phyloP scores from a whole-genome alignment of 2,329 filamentous ascomycete species.

The Dryadomyces sulphureus region DNA sequence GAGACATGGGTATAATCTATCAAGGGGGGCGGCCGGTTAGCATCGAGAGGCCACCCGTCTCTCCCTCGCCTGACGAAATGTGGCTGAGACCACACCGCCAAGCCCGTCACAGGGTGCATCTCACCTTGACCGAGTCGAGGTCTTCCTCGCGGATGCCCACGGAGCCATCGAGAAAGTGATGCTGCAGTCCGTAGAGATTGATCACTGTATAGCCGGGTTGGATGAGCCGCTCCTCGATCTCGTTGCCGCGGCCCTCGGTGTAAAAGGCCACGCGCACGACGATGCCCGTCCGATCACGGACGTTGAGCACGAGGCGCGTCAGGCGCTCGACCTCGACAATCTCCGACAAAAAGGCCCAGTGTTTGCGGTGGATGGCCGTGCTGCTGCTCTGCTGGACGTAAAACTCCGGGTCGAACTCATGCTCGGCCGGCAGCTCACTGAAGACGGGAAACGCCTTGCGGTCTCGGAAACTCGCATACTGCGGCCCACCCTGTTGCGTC shows the following conservation, averaged over 20 bases:
- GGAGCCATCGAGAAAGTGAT: not conserved
- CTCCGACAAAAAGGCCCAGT: constrained; percentile 2
- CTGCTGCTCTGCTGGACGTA: not conserved
- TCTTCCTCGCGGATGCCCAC: not conserved
- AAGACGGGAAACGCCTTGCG: not conserved
- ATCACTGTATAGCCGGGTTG: not conserved
- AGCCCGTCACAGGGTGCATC: not conserved
- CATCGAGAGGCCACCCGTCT: not conserved
- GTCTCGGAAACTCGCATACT: not conserved
- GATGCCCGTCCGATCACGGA: not conserved
- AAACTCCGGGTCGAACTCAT: not conserved
- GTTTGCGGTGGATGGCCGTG: not conserved
- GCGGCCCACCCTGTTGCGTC: not conserved
- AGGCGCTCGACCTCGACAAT: not conserved
- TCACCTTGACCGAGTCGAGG: not conserved
- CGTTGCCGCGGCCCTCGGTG: not conserved
- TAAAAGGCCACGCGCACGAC: not conserved
- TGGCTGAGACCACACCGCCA: no score
- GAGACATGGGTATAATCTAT: constrained; percentile 2
- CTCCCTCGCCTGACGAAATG: not conserved
- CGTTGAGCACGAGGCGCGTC: not conserved
- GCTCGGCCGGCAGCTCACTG: not conserved
- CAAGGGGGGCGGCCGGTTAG: no score
- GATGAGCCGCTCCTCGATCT: not conserved
- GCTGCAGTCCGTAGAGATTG: not conserved